Percentiles rank a stretch among this genome's conserved stretches.
These are phyloP conservation scores for Acanthamoeba castellanii DNA, from an alignment of 208 protist genomes.

Conservation along the genomic window DNA sequence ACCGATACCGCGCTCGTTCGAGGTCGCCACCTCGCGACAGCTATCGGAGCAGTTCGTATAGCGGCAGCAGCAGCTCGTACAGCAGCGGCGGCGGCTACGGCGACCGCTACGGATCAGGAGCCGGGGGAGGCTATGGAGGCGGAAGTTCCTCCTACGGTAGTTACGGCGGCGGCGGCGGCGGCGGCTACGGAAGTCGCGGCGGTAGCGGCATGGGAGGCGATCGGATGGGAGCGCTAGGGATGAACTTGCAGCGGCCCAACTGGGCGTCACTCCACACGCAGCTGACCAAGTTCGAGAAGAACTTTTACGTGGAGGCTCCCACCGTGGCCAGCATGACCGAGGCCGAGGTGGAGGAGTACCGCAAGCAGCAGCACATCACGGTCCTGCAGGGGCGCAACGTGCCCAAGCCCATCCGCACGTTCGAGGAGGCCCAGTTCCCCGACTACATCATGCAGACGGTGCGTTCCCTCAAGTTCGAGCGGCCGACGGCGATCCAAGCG, in stretches of 20 bases:
- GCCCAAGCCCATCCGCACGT: slow-evolving; percentile 87
- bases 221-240: not conserved
- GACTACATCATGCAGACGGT: slow-evolving; percentile 85
- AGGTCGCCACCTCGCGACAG: not conserved
- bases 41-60: not conserved
- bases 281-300: slow-evolving; percentile 81
- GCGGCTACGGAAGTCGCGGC: not conserved
- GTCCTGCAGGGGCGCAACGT: slow-evolving; percentile 79
- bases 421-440: slow-evolving; percentile 87
- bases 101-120: not conserved
- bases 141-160: not conserved
- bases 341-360: slow-evolving; percentile 70
- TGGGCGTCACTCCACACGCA: not conserved
- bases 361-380: slow-evolving; percentile 79
- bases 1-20: not conserved
- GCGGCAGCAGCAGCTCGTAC: slow-evolving; percentile 44
- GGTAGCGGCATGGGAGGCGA: not conserved
- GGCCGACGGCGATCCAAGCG: slow-evolving; percentile 92
- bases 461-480: slow-evolving; percentile 16
- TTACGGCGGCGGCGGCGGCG: not conserved
- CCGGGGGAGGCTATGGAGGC: not conserved
- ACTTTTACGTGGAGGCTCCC: slow-evolving; percentile 89
- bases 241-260: not conserved
- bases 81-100: slow-evolving; percentile 16
- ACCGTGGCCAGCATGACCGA: slow-evolving; percentile 80